Evolutionary conservation across 495 filamentous ascomycete species (phyloP).

Genomic region (Tetracladium setigerum): DNA sequence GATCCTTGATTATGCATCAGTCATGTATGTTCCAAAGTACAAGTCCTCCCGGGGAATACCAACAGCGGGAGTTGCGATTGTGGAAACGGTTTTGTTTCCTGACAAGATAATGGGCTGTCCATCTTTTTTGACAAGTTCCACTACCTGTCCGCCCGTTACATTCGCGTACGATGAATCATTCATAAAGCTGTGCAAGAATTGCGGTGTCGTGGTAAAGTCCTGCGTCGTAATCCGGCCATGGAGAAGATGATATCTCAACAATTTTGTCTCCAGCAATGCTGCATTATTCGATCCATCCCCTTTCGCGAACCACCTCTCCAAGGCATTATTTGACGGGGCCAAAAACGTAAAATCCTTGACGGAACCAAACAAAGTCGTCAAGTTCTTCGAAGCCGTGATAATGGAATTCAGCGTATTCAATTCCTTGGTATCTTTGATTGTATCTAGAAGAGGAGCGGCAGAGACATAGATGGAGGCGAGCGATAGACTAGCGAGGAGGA

Average conservation of each 20-base stretch:
- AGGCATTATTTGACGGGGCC: no score
- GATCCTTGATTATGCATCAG: neutral
- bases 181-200: slow-evolving; percentile 2
- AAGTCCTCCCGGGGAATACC: neutral
- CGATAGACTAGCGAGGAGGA: no score
- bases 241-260: slow-evolving; percentile 3
- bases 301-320: no score
- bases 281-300: no score
- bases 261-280: neutral
- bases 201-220: neutral
- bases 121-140: neutral
- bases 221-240: neutral
- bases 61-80: neutral
- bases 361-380: no score
- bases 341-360: no score
- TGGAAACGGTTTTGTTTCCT: neutral
- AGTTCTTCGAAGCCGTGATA: no score
- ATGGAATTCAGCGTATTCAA: no score
- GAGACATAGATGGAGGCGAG: no score
- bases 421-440: no score
- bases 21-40: no score
- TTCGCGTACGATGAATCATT: slow-evolving; percentile 1
- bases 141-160: slow-evolving; percentile 3
- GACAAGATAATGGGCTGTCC: neutral
- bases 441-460: no score